Percentiles rank a stretch among this genome's conserved stretches.
Conservation (phyloP, 805 yeast species). For the Starmerella floris region DNA sequence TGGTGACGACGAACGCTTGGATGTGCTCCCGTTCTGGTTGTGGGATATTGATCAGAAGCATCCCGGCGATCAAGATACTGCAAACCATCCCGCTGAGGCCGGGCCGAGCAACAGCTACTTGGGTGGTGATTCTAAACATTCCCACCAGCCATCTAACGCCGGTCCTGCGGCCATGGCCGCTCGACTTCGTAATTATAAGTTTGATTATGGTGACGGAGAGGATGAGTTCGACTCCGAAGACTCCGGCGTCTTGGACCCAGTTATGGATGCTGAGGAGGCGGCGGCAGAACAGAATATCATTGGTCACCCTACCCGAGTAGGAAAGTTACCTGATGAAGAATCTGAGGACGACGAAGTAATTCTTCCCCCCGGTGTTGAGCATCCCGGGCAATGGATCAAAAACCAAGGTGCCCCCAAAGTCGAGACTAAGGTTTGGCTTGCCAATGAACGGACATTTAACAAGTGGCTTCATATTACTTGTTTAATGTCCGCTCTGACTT, state of each 20-base stretch:
- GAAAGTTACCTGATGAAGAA: conserved; percentile 34
- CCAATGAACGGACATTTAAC: conserved; percentile 93
- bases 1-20: conserved; percentile 81
- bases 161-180: background rate
- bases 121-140: conserved; percentile 23
- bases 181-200: conserved; percentile 7
- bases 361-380: conserved; percentile 78
- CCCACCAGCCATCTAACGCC: background rate
- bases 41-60: conserved; percentile 57
- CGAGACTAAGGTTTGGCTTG: conserved; percentile 97
- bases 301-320: conserved; percentile 24
- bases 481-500: conserved; percentile 70
- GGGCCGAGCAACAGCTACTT: background rate
- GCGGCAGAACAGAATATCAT: conserved; percentile 9
- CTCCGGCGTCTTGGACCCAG: conserved; percentile 17
- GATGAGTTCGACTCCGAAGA: conserved; percentile 35
- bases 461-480: conserved; percentile 89
- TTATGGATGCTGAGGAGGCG: conserved; percentile 8
- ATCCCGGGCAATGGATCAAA: conserved; percentile 66
- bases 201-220: conserved; percentile 34
- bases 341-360: conserved; percentile 79
- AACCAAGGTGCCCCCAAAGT: conserved; percentile 86
- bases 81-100: background rate
- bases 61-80: conserved; percentile 26
- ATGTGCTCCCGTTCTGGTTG: conserved; percentile 86